Base-by-base conservation (phyloP, 1,139 yeast species). In the Maudiozyma humilis region DNA sequence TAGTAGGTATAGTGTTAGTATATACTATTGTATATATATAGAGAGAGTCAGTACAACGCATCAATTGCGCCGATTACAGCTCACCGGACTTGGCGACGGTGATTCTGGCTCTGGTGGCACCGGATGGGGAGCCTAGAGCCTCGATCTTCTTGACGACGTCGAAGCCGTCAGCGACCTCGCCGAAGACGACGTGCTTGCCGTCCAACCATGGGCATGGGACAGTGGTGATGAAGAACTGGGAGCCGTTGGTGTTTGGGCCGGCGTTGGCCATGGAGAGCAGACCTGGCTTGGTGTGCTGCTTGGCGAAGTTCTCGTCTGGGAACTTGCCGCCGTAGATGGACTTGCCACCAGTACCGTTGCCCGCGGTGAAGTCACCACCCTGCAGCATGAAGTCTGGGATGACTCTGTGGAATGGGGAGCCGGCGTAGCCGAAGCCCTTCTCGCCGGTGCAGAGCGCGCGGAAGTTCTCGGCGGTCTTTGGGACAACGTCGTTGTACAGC, bases 171-270 rank as follows among this genome's bases (percentile, higher is more conserved):
- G 72, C 68, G 59, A 91, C 96, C 76, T 89, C 96, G 69, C 98
- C 98, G 63, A 89, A 91, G 55, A 91, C 98, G 70, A 88, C 96
- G 82, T 91, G 98, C 76, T 83, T 84, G 68, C 97, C 97, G 67
- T 91, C 97, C 72, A 91, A 82, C 96, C 97, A 89, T 58, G 96
- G 85, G 69, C 85, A 75, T 63, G 88, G 78, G 49, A 89, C 96
- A 52, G 97, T 89, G 77, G 98, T 91, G 72, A 91, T 79, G 80
- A 91, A 91, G 77, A 91, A 91, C 75, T 91, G 98, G 49, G 97
- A 89, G 57, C 98, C 98, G 76, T 91, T 91, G 80, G 97, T 89
- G 89, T 89, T 87, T 72, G 96, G 96, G 67, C 98, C 98, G 61
- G 97, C 96, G 66, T 91, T 91, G 70, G 98, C 98, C 98, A 91